phyloP scores from a whole-genome alignment of 805 yeast species.

The Ogataea paradorogensis region DNA sequence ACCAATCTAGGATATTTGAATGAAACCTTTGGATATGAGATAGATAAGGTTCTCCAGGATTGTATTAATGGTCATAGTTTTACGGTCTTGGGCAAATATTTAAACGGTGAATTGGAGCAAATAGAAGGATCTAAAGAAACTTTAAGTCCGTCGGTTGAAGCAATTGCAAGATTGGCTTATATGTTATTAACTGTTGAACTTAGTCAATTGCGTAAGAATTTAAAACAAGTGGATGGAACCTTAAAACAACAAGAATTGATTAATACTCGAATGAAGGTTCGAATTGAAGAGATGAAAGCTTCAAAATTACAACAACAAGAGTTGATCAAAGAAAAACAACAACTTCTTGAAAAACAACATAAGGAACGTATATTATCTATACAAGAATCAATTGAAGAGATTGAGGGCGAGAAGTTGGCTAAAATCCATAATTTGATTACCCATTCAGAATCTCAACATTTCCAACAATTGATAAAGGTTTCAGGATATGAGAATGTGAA shows the following conservation, averaged over 20 bases:
- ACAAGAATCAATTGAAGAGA: conserved; percentile 4
- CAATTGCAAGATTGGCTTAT: conserved; percentile 31
- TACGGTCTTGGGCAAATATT: conserved; percentile 15
- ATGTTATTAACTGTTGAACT: conserved; percentile 32
- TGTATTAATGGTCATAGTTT: conserved; percentile 28
- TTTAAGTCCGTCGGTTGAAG: conserved; percentile 22
- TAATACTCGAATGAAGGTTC: conserved; percentile 9
- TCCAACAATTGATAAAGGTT: conserved; percentile 17
- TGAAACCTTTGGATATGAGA: conserved; percentile 18
- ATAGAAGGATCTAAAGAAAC: conserved; percentile 5
- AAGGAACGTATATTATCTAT: background rate
- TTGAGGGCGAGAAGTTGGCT: conserved; percentile 13
- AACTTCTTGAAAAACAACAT: conserved; percentile 5
- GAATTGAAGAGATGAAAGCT: conserved; percentile 4
- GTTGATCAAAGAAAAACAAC: conserved; percentile 3
- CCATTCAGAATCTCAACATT: conserved; percentile 14
- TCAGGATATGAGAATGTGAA: conserved; percentile 9
- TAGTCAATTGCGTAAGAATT: conserved; percentile 16
- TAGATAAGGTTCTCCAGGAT: conserved; percentile 23
- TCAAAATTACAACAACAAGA: background rate
- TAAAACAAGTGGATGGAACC: conserved; percentile 10
- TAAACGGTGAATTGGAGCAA: conserved; percentile 6
- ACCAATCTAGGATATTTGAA: conserved; percentile 22
- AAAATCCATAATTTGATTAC: conserved; percentile 14
- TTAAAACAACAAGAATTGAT: conserved; percentile 8